Base-by-base conservation (phyloP, 2,329 filamentous ascomycete genomes). In the Aschersonia sp. region DNA sequence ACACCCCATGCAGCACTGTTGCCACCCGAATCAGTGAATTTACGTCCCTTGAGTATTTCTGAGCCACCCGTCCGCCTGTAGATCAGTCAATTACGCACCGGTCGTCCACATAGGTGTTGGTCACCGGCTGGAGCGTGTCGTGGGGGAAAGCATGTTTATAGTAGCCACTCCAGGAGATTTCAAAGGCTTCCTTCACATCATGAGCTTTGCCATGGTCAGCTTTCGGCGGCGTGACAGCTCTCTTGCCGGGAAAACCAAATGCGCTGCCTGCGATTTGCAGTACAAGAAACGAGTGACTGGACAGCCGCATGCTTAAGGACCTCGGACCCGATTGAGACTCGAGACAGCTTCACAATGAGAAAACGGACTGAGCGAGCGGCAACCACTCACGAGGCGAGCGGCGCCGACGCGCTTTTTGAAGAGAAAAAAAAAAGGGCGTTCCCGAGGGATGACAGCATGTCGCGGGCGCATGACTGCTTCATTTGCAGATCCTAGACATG, bases 1-100 rank as follows among this genome's bases (percentile, higher is more conserved):
- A 86, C 85, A 30, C 87, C 87, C 87, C 87, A 94, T 47, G 79
- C 82, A 58, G 89, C 89, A 52, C 85, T 89, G 49, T 41, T 31
- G 9, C 35, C 10, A 12, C 14, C 29, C 22, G 22, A 29, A 11
- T 44, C 3, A 41, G 41, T 22, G 22, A 22, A 3, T 22, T 22
- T 2, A 22, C 4, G 22, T 22, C 22, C 22, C 22, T 22, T 22
- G 22, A 22, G 22, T 22, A 22, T 22, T 22, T n/a, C 41, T 6
- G 30, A 41, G 32, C 8, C 14, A 32, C 14, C 10, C 39, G 22
- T 8, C 22, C 7, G 31, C 10, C 6, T 14, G 41, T 33, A 44
- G 31, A 11, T 14, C 33, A 5, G 22, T 7, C 7, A 6, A 8
- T 4, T 12, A 14, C 41, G 9, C 66, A 87, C 85, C 84, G 75